Conservation (phyloP, 139 green algal genomes). For the Micromonas commoda region DNA sequence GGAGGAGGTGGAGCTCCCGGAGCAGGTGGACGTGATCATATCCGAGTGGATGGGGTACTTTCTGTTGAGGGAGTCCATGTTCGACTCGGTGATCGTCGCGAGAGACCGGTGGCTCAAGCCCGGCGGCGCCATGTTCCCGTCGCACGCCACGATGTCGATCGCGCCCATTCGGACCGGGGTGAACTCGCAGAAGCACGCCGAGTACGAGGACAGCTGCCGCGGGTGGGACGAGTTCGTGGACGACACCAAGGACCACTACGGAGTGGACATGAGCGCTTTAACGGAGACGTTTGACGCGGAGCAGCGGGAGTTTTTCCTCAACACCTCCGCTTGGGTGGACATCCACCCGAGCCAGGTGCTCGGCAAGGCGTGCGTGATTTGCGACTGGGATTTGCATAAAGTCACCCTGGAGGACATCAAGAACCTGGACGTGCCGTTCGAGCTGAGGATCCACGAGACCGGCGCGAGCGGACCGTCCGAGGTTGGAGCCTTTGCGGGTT, state of each 20-base stretch:
- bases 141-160: slow-evolving; percentile 74
- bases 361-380: slow-evolving; percentile 48
- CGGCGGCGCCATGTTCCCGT: slow-evolving; percentile 84
- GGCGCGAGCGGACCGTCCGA: not conserved
- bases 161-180: slow-evolving; percentile 55
- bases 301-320: slow-evolving; percentile 65
- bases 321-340: slow-evolving; percentile 69
- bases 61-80: slow-evolving; percentile 89
- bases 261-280: slow-evolving; percentile 20
- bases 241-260: slow-evolving; percentile 23
- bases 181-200: not conserved
- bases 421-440: not conserved
- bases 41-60: slow-evolving; percentile 95
- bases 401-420: slow-evolving; percentile 38
- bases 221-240: slow-evolving; percentile 25
- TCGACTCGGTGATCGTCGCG: slow-evolving; percentile 86
- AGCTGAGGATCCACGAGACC: slow-evolving; percentile 3
- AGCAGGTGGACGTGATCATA: slow-evolving; percentile 97
- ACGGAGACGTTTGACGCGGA: slow-evolving; percentile 12
- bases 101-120: slow-evolving; percentile 85
- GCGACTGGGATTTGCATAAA: slow-evolving; percentile 75
- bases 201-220: not conserved
- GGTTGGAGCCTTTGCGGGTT: slow-evolving; percentile 59
- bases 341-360: slow-evolving; percentile 18
- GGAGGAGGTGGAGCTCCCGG: slow-evolving; percentile 86